A percentile compares a stretch with the other conserved stretches of the same genome.
phyloP scores from a whole-genome alignment of 129 eudicot species.

The Lactuca saligna region DNA sequence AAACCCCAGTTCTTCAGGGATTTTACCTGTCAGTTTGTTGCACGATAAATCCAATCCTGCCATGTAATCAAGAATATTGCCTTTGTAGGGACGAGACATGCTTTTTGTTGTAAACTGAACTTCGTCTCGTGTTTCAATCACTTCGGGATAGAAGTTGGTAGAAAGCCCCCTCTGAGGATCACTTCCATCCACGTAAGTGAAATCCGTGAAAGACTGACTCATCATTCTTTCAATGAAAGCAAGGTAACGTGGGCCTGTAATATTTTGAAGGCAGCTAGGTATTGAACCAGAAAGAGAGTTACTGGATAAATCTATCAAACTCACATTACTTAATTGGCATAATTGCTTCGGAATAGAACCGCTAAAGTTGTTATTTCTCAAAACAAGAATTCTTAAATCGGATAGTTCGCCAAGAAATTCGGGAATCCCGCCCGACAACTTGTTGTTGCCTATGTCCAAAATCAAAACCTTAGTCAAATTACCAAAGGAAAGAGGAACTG shows the following conservation, averaged over 20 bases:
- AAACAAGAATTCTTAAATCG: slow-evolving; percentile 21
- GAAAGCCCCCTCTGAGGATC: not conserved
- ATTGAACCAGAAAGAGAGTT: not conserved
- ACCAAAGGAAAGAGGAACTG: slow-evolving; percentile 8
- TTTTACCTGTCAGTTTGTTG: slow-evolving; percentile 23
- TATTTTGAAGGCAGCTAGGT: slow-evolving; percentile 1
- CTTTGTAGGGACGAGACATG: not conserved
- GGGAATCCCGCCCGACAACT: slow-evolving; percentile 20
- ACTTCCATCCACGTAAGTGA: not conserved
- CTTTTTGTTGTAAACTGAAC: slow-evolving; percentile 23
- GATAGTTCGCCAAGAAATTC: slow-evolving; percentile 5
- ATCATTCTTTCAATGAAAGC: not conserved
- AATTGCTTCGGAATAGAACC: not conserved
- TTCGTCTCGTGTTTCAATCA: not conserved
- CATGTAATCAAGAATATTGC: slow-evolving; percentile 24
- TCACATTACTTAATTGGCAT: not conserved
- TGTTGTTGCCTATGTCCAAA: slow-evolving; percentile 31
- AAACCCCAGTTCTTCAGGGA: slow-evolving; percentile 23
- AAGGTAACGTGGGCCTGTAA: not conserved
- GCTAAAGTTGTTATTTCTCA: slow-evolving; percentile 1
- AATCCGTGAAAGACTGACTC: not conserved
- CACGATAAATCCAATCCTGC: slow-evolving; percentile 30
- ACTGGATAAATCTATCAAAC: not conserved
- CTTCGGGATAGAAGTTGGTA: not conserved
- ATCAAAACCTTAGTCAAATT: slow-evolving; percentile 6